Evolutionary conservation across 305 asterid genomes (phyloP), one percentile per base, ranked within the genome.

Genomic region (Solanum aculeatissimum): DNA sequence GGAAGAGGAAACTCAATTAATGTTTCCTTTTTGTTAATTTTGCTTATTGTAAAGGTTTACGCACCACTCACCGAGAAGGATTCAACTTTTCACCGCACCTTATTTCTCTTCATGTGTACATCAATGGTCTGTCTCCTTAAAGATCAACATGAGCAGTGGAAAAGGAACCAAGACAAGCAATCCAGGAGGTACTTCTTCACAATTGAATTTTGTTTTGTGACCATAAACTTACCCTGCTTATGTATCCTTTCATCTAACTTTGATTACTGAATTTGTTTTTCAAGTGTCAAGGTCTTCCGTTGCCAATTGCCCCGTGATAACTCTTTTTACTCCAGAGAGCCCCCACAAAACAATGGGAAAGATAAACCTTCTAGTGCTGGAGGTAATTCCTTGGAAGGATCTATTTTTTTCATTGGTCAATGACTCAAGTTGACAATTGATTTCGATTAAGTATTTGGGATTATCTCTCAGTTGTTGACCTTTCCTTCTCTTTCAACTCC

Each of bases 61-160:
- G 99, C 98, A 13, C 98, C 97, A 47, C 93, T 96, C 62, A 83
- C 89, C 1, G 93, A 93, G 60, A 86, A 83, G 88, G 97, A 95
- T 60, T 91, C 98, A 1, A 90, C 99, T 43, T 95, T 95, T 85
- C 99, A 95, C 71, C 93, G 98, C 10, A 86, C 91, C 1, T 71
- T 96, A 66, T 92, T 90, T 80, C 87, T 97, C 66, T 95, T 95
- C 89, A 94, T 94, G 93, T 97, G 98, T 69, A 83, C 94, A 25
- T 93, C 98, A 32, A 92, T 95, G 98, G n/a, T 92, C 49, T 97
- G 97, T 86, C 98, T 95, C 81, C 93, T 92, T 55, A 92, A 91
- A 62, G 98, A 97, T 84, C 98, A 94, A 82, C 98, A 97, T 83
- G 98, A 92, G 84, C 99, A 97, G 91, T 94, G 96, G 98, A 93